These are phyloP conservation scores for Pichiaceae sp. DNA, from an alignment of 1,139 yeast genomes.

Conservation along the genomic window DNA sequence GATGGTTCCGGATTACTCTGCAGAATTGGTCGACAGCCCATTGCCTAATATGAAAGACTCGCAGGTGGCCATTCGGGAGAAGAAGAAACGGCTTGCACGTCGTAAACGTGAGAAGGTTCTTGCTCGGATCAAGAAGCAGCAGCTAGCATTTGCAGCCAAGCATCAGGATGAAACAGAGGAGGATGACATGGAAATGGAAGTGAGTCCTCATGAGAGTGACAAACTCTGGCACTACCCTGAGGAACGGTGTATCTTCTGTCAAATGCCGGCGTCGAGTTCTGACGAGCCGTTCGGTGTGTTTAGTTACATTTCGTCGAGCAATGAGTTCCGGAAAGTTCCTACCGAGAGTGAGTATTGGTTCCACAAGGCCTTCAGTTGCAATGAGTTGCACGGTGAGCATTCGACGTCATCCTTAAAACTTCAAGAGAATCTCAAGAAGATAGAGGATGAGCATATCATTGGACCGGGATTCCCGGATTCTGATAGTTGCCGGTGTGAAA, in stretches of 20 bases:
- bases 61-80: slow-evolving; percentile 20
- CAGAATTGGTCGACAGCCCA: slow-evolving; percentile 2
- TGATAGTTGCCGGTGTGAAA: slow-evolving; percentile 28
- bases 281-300: slow-evolving; percentile 74
- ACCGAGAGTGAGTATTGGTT: slow-evolving; percentile 58
- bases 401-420: slow-evolving; percentile 13
- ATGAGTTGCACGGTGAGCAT: slow-evolving; percentile 29
- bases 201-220: slow-evolving; percentile 11
- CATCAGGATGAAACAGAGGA: slow-evolving; percentile 16
- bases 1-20: slow-evolving; percentile 13
- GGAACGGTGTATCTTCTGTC: slow-evolving; percentile 80
- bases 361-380: slow-evolving; percentile 44
- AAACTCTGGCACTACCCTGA: slow-evolving; percentile 67
- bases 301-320: slow-evolving; percentile 48
- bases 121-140: slow-evolving; percentile 46
- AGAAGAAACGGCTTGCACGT: slow-evolving; percentile 39
- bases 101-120: slow-evolving; percentile 40
- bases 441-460: slow-evolving; percentile 36
- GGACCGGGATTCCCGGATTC: slow-evolving; percentile 62
- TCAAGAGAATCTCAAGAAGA: slow-evolving; percentile 21
- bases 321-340: slow-evolving; percentile 59
- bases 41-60: slow-evolving; percentile 26
- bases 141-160: slow-evolving; percentile 17
- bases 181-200: slow-evolving; percentile 22
- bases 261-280: slow-evolving; percentile 57